Conservation (phyloP, 1,139 yeast genomes). For the Pichia sp. region DNA sequence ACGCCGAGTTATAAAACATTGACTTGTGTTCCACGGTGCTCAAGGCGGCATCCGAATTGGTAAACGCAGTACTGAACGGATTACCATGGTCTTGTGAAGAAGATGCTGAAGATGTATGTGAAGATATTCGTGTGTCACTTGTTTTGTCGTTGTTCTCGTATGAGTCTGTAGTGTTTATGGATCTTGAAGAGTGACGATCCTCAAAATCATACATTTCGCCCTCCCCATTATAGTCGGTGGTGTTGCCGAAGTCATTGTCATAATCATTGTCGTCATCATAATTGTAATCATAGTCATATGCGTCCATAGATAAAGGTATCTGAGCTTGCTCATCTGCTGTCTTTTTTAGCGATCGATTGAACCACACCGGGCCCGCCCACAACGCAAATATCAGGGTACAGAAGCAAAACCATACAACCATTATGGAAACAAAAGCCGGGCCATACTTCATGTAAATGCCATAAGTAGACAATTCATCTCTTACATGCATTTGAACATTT, state of each 20-base stretch:
- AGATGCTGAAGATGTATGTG: not conserved
- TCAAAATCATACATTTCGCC: not conserved
- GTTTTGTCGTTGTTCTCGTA: not conserved
- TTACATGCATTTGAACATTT: slow-evolving; percentile 33
- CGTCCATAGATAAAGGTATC: slow-evolving; percentile 8
- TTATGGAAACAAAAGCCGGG: slow-evolving; percentile 13
- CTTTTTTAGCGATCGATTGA: slow-evolving; percentile 25
- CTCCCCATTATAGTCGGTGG: not conserved
- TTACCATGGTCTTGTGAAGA: not conserved
- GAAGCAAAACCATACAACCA: slow-evolving; percentile 35
- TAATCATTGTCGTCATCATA: slow-evolving; percentile 9
- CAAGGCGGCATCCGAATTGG: not conserved
- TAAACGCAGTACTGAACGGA: not conserved
- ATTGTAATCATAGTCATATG: slow-evolving; percentile 8
- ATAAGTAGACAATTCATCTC: slow-evolving; percentile 37
- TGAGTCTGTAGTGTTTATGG: not conserved
- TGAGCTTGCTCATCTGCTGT: not conserved
- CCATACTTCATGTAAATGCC: slow-evolving; percentile 46
- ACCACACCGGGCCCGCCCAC: slow-evolving; percentile 46
- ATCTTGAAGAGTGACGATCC: not conserved
- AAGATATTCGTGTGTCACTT: not conserved
- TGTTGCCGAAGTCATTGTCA: slow-evolving; percentile 1
- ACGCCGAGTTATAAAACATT: slow-evolving; percentile 1
- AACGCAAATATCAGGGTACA: slow-evolving; percentile 19
- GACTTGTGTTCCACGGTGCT: not conserved